phyloP scores from a whole-genome alignment of 2,329 filamentous ascomycete genomes.

The Beauveria brongniartii region DNA sequence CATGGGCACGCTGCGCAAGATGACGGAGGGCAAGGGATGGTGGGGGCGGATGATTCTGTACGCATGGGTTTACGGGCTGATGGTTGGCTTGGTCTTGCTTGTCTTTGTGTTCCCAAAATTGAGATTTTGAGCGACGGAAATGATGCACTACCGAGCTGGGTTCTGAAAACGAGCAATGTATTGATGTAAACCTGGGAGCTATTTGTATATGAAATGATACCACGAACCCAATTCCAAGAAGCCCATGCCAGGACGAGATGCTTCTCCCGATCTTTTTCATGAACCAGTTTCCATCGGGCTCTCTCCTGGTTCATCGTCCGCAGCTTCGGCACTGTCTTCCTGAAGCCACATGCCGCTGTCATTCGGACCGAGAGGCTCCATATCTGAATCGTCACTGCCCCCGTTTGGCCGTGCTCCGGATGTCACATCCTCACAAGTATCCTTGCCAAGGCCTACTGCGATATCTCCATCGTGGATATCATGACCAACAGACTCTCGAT shows the following conservation, averaged over 20 bases:
- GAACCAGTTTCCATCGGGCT: not conserved
- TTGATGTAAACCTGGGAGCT: not conserved
- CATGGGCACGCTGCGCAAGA: constrained; percentile 68
- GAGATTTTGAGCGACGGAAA: constrained; percentile 53
- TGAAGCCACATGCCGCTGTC: not conserved
- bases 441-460: not conserved
- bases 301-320: not conserved
- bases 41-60: constrained; percentile 79
- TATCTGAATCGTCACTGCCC: not conserved
- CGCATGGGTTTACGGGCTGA: constrained; percentile 73
- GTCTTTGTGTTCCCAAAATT: constrained; percentile 86
- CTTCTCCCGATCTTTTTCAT: not conserved
- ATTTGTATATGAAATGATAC: constrained; percentile 8
- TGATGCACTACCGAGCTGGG: not conserved
- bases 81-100: constrained; percentile 67
- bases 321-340: not conserved
- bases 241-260: too few species aligned
- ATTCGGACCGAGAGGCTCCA: not conserved
- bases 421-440: not conserved
- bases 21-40: constrained; percentile 86
- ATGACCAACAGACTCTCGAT: not conserved
- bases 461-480: not conserved
- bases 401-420: not conserved
- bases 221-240: not conserved
- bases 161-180: not conserved